These are phyloP conservation scores for Solanum megistacrolobum DNA, from an alignment of 257 asterid species.

Conservation along the genomic window DNA sequence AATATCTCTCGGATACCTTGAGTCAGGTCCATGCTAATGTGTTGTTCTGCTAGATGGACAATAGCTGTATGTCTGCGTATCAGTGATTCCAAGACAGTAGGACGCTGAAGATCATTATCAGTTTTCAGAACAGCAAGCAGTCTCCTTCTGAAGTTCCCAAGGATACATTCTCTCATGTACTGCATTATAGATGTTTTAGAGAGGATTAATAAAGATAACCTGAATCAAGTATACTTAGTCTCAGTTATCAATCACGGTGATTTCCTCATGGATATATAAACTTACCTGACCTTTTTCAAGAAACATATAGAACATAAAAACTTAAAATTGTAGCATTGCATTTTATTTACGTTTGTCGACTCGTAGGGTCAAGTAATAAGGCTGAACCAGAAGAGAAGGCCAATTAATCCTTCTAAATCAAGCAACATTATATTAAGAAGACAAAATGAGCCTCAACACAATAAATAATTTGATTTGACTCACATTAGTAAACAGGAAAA, in stretches of 20 bases:
- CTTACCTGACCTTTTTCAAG: not conserved
- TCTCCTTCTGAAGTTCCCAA: conserved; percentile 87
- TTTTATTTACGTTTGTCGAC: not conserved
- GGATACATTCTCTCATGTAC: conserved; percentile 99
- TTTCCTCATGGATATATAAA: not conserved
- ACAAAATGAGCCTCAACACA: not conserved
- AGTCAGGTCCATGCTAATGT: conserved; percentile 97
- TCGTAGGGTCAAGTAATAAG: not conserved
- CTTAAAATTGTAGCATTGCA: not conserved
- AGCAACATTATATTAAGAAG: not conserved
- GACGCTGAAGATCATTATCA: conserved; percentile 95
- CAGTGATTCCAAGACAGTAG: conserved; percentile 77
- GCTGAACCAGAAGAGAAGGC: not conserved
- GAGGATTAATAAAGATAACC: not conserved
- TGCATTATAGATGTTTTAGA: conserved; percentile 24
- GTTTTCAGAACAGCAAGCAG: conserved; percentile 81
- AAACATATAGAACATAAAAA: not conserved
- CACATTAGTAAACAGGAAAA: not conserved
- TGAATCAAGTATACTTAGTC: not conserved
- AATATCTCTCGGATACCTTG: conserved; percentile 88
- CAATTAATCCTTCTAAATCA: not conserved
- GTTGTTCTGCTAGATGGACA: conserved; percentile 94
- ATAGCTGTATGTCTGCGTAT: conserved; percentile 81
- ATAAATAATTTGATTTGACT: not conserved
- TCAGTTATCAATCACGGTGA: not conserved